Conservation (phyloP, 768 basidiomycete species). For the Lactifluus volemus region DNA sequence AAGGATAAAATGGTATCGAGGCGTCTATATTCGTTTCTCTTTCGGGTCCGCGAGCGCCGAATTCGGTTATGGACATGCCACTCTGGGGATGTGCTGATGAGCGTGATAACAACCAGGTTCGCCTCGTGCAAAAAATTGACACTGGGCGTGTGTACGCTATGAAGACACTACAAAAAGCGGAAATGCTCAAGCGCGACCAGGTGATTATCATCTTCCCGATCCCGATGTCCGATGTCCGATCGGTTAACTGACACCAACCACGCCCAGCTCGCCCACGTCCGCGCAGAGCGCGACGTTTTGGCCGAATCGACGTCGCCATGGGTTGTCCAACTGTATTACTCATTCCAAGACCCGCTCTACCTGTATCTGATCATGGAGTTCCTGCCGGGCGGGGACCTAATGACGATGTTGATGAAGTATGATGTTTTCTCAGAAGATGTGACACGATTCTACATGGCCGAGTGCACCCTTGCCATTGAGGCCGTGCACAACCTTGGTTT, state of each 20-base stretch:
- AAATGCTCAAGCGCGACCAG: constrained; percentile 99
- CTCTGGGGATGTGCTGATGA: neutral
- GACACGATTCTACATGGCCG: constrained; percentile 97
- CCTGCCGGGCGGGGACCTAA: constrained; percentile 93
- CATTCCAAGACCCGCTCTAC: constrained; percentile 89
- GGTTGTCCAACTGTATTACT: constrained; percentile 96
- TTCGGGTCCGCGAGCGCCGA: neutral
- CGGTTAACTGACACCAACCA: neutral
- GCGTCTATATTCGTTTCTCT: neutral
- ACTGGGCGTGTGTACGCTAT: constrained; percentile 98
- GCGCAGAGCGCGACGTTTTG: constrained; percentile 93
- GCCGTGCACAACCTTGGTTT: constrained; percentile 96
- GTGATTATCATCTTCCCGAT: constrained; percentile 32
- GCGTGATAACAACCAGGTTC: constrained; percentile 41
- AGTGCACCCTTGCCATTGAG: constrained; percentile 95
- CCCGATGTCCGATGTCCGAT: neutral
- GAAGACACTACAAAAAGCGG: constrained; percentile 94
- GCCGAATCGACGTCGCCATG: constrained; percentile 92
- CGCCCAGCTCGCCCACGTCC: constrained; percentile 85
- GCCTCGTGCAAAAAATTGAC: constrained; percentile 92
- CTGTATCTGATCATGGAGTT: constrained; percentile 99
- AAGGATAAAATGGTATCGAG: too few relatives aligned
- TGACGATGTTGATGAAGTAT: constrained; percentile 99
- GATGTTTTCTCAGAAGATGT: constrained; percentile 99
- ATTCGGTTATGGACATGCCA: neutral